These are phyloP conservation scores for Daldinia eschscholtzii DNA, from an alignment of 2,329 filamentous ascomycete genomes.

Conservation along the genomic window DNA sequence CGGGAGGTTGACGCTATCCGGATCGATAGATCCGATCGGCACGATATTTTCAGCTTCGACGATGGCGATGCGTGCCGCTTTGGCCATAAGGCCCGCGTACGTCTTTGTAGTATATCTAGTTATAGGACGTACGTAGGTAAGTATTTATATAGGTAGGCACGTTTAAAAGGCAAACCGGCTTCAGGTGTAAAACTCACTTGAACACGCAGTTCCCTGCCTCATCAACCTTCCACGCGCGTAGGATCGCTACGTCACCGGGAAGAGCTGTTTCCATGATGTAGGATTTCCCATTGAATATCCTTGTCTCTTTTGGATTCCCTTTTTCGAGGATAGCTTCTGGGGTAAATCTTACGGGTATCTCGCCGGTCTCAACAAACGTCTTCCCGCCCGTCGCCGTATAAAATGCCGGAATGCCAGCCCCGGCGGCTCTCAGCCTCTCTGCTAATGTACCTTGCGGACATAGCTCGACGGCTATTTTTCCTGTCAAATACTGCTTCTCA, in stretches of 20 bases:
- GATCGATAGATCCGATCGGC: slow-evolving; percentile 76
- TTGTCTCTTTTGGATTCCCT: slow-evolving; percentile 75
- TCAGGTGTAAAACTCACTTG: slow-evolving; percentile 60
- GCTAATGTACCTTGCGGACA: slow-evolving; percentile 82
- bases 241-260: slow-evolving; percentile 80
- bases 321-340: slow-evolving; percentile 72
- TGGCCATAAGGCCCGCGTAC: slow-evolving; percentile 82
- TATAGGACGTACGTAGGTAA: background rate
- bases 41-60: slow-evolving; percentile 91
- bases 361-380: slow-evolving; percentile 75
- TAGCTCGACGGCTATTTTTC: slow-evolving; percentile 80
- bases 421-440: slow-evolving; percentile 78
- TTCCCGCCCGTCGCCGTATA: slow-evolving; percentile 81
- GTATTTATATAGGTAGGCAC: background rate
- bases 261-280: slow-evolving; percentile 85
- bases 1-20: slow-evolving; percentile 81
- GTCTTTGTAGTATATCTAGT: slow-evolving; percentile 78
- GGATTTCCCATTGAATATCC: slow-evolving; percentile 77
- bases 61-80: slow-evolving; percentile 81
- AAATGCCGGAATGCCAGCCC: slow-evolving; percentile 83
- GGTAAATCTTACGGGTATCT: slow-evolving; percentile 73
- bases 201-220: slow-evolving; percentile 84
- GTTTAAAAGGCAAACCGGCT: background rate
- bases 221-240: slow-evolving; percentile 82
- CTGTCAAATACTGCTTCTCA: slow-evolving; percentile 79